phyloP scores from a whole-genome alignment of 108 stramenopile species.

The Cylindrotheca closterium region DNA sequence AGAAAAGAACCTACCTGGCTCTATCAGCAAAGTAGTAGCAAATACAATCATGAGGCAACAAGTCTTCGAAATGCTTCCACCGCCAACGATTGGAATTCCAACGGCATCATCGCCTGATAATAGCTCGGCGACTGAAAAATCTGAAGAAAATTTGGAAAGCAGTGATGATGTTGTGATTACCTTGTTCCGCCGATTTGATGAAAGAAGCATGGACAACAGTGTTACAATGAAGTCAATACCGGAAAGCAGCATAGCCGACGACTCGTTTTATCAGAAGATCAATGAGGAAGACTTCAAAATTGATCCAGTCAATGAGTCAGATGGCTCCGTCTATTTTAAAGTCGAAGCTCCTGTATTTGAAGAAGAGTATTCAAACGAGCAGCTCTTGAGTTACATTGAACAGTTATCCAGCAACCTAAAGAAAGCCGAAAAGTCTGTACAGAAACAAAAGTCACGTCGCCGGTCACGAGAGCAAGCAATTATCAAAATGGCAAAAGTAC shows the following conservation, averaged over 20 bases:
- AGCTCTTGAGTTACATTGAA: slow-evolving; percentile 6
- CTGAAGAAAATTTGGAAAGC: too few relatives aligned
- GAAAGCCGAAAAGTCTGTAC: background rate
- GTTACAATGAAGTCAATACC: background rate
- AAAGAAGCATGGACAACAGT: background rate
- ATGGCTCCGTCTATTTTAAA: background rate
- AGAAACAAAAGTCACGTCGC: background rate
- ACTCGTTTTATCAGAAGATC: slow-evolving; percentile 2
- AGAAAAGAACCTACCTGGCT: too few relatives aligned
- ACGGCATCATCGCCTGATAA: too few relatives aligned
- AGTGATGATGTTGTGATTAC: too few relatives aligned
- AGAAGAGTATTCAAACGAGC: slow-evolving; percentile 5
- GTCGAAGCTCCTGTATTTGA: background rate
- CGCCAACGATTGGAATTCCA: too few relatives aligned
- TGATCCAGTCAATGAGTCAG: slow-evolving; percentile 8
- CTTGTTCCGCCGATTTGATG: too few relatives aligned
- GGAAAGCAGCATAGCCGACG: background rate
- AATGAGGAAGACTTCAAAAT: slow-evolving; percentile 2
- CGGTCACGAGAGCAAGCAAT: slow-evolving; percentile 20
- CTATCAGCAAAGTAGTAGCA: too few relatives aligned
- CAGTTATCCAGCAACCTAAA: background rate
- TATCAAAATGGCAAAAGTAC: slow-evolving; percentile 35
- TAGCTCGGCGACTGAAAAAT: too few relatives aligned
- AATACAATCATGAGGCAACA: too few relatives aligned
- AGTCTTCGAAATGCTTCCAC: too few relatives aligned